Evolutionary conservation across 257 asterid genomes (phyloP).

Genomic region (Solanum pimpinellifolium): DNA sequence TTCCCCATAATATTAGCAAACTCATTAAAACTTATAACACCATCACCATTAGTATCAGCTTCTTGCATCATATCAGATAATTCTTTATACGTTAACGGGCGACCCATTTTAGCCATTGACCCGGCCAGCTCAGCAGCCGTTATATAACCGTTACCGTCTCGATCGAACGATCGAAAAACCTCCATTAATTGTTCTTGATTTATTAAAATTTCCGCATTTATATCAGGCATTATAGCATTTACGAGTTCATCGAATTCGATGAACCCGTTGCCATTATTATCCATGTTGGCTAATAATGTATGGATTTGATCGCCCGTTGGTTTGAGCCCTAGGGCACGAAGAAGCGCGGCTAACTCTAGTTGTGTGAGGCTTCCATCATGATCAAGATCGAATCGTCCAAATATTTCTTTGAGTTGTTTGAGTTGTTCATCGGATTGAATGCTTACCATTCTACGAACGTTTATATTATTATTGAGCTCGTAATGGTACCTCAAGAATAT

Average conservation of each 20-base stretch:
- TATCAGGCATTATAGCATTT: slow-evolving; percentile 47
- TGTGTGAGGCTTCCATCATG: slow-evolving; percentile 90
- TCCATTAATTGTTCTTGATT: slow-evolving; percentile 75
- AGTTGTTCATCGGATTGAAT: slow-evolving; percentile 44
- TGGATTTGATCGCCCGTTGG: slow-evolving; percentile 78
- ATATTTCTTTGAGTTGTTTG: slow-evolving; percentile 50
- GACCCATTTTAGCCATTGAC: slow-evolving; percentile 90
- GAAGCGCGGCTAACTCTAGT: slow-evolving; percentile 81
- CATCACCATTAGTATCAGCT: slow-evolving; percentile 86
- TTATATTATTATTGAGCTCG: not conserved
- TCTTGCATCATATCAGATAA: slow-evolving; percentile 73
- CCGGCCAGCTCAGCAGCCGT: slow-evolving; percentile 87
- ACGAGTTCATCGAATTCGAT: slow-evolving; percentile 81
- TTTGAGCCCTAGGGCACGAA: slow-evolving; percentile 71
- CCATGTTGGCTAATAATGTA: slow-evolving; percentile 45
- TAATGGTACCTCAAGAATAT: not conserved
- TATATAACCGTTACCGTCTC: slow-evolving; percentile 80
- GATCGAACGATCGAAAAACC: slow-evolving; percentile 72
- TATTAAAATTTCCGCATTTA: slow-evolving; percentile 44
- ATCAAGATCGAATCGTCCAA: slow-evolving; percentile 77
- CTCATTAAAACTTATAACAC: slow-evolving; percentile 65
- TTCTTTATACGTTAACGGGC: slow-evolving; percentile 69
- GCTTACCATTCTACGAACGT: not conserved
- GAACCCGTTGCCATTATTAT: slow-evolving; percentile 67
- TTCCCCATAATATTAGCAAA: slow-evolving; percentile 63